Evolutionary conservation across 2,329 filamentous ascomycete genomes (phyloP), one percentile per base, ranked within the genome.

Genomic region (Penicillium sp.): DNA sequence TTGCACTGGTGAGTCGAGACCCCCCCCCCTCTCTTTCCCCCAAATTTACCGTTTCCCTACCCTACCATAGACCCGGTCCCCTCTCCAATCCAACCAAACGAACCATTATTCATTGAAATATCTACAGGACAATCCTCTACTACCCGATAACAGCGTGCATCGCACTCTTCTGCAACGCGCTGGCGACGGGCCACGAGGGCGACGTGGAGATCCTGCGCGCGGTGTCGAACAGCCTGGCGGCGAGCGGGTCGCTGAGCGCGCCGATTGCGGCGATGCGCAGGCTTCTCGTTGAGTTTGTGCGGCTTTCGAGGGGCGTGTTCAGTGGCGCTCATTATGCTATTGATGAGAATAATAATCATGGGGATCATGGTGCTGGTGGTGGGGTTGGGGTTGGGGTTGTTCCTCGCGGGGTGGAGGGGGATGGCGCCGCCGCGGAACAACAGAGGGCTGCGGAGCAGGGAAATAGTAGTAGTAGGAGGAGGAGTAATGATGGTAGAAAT

Each of bases 101-200:
- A 21, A 21, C 21, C 2, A 21, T 21, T 21, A 21, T 21, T 21
- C 21, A 21, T 21, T 21, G 21, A 21, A 21, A 21, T 21, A 21
- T 21, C 21, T 21, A 21, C 21, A 21, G 69, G 67, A 69, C 69
- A 7, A 57, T 70, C 7, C 47, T 69, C 0, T 67, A 64, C 26
- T 70, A 68, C 45, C 69, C 69, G 13, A 46, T 67, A n/a, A 70
- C 69, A 1, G 64, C 69, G 5, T 69, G 60, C 48, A 64, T 70
- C n/a, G 62, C 64, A 4, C 52, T 70, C 9, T 69, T 70, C 50
- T 70, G 67, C 58, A 70, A 70, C n/a, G 58, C 65, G 7, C 48
- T 70, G 0, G 64, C 61, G 5, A 67, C 67, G 23, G 67, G 55
- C 13, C 60, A 70, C 19, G 38, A 46, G 9, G 69, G 59, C 3